A percentile compares a stretch with the other conserved stretches of the same genome.
Evolutionary conservation across 2,329 filamentous ascomycete genomes (phyloP).

Genomic region (Pseudocercospora musae): DNA sequence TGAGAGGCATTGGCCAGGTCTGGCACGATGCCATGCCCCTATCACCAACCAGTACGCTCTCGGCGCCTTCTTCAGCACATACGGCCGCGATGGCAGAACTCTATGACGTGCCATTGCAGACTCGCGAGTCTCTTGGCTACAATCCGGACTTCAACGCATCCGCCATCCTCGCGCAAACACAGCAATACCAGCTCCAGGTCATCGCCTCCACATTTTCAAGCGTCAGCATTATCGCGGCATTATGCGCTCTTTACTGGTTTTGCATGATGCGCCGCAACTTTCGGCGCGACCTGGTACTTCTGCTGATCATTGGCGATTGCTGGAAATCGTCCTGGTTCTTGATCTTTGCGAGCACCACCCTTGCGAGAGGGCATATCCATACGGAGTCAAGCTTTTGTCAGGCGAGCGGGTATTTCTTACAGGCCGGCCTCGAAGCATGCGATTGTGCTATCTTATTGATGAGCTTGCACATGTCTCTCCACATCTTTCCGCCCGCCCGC

Average conservation of each 20-base stretch:
- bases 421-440: constrained; percentile 29
- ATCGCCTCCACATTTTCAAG: constrained; percentile 37
- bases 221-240: constrained; percentile 56
- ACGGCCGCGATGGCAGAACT: not conserved
- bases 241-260: constrained; percentile 68
- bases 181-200: constrained; percentile 33
- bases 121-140: constrained; percentile 10
- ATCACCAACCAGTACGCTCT: not conserved
- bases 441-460: constrained; percentile 69
- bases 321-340: constrained; percentile 68
- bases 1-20: not conserved
- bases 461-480: constrained; percentile 68
- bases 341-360: constrained; percentile 59
- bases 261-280: constrained; percentile 69
- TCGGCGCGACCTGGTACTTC: constrained; percentile 70
- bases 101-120: not conserved
- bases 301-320: constrained; percentile 69
- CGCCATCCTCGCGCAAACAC: constrained; percentile 12
- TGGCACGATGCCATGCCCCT: not conserved
- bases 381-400: constrained; percentile 27
- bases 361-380: constrained; percentile 45
- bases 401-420: constrained; percentile 30
- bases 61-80: not conserved
- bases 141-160: constrained; percentile 22
- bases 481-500: constrained; percentile 60